A percentile compares a stretch with the other conserved stretches of the same genome.
phyloP scores from a whole-genome alignment of 495 filamentous ascomycete genomes.

The Aspergillus panamensis region DNA sequence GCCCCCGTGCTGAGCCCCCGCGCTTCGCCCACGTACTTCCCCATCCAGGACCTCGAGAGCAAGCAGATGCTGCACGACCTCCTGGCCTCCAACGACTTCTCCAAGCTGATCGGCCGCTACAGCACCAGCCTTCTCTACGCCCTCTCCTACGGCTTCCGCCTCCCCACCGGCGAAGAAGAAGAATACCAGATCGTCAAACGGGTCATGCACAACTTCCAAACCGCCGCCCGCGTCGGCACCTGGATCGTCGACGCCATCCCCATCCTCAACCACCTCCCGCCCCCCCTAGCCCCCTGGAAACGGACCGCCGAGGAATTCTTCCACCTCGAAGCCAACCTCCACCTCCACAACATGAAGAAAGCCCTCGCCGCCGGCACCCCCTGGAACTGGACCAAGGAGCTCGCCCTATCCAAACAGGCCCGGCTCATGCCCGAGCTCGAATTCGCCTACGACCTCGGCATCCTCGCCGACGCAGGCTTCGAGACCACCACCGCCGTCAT shows the following conservation, averaged over 20 bases:
- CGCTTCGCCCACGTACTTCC: slow-evolving; percentile 31
- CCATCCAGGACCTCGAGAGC: slow-evolving; percentile 40
- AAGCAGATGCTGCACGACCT: slow-evolving; percentile 27
- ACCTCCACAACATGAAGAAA: slow-evolving; percentile 13
- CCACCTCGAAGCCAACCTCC: slow-evolving; percentile 15
- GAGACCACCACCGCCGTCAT: slow-evolving; percentile 34
- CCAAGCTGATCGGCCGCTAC: slow-evolving; percentile 20
- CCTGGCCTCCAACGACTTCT: slow-evolving; percentile 22
- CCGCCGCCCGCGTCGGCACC: slow-evolving; percentile 17
- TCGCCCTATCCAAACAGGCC: slow-evolving; percentile 12
- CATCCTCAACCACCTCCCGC: slow-evolving; percentile 27
- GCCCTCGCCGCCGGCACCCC: slow-evolving; percentile 3
- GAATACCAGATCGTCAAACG: slow-evolving; percentile 11
- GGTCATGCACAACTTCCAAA: slow-evolving; percentile 18
- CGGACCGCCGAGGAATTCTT: slow-evolving; percentile 5
- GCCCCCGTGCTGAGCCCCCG: slow-evolving; percentile 32
- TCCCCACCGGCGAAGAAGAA: slow-evolving; percentile 23
- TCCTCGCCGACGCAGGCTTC: slow-evolving; percentile 36
- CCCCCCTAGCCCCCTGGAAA: slow-evolving; percentile 30
- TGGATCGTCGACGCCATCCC: slow-evolving; percentile 35
- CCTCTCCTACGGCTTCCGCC: slow-evolving; percentile 30
- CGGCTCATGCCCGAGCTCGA: slow-evolving; percentile 24
- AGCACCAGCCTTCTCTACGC: slow-evolving; percentile 23
- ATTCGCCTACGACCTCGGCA: slow-evolving; percentile 34
- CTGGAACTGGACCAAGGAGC: slow-evolving; percentile 30